These are phyloP conservation scores for Cutaneotrichosporon curvatum DNA, from an alignment of 1,284 basidiomycete species.

Conservation along the genomic window DNA sequence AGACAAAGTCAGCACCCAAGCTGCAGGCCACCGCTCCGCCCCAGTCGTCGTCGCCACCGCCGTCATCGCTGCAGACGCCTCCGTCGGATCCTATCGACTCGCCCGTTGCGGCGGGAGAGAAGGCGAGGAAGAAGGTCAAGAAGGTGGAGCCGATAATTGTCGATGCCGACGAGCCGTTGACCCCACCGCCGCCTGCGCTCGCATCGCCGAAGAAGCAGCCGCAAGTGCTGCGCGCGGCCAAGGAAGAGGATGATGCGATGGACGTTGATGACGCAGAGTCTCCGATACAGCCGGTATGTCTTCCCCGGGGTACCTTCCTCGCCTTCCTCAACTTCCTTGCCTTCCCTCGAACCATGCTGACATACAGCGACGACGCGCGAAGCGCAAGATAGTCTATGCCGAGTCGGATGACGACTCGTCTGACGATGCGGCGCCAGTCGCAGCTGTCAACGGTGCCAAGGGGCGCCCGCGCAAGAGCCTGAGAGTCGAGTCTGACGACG, in stretches of 20 bases:
- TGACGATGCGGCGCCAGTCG: neutral
- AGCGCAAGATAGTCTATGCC: slow-evolving; percentile 43
- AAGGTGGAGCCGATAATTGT: slow-evolving; percentile 4
- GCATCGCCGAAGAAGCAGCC: neutral
- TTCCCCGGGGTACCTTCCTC: too few relatives aligned
- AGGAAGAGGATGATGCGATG: slow-evolving; percentile 18
- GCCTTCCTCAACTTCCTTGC: neutral
- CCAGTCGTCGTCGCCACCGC: slow-evolving; percentile 10
- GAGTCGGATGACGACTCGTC: slow-evolving; percentile 32
- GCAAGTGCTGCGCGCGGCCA: neutral
- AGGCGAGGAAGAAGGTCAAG: slow-evolving; percentile 9
- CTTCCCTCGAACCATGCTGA: slow-evolving; percentile 2
- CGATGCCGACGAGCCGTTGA: slow-evolving; percentile 9
- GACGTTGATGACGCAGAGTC: slow-evolving; percentile 26
- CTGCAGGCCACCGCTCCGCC: slow-evolving; percentile 1
- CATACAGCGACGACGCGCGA: slow-evolving; percentile 28
- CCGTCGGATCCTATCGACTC: slow-evolving; percentile 27
- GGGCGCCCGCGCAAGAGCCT: slow-evolving; percentile 32
- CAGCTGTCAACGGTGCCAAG: neutral
- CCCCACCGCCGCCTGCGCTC: neutral
- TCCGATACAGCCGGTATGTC: slow-evolving; percentile 22
- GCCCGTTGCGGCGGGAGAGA: slow-evolving; percentile 1
- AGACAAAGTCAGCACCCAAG: slow-evolving; percentile 1
- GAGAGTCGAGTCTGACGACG: slow-evolving; percentile 32
- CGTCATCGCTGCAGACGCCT: slow-evolving; percentile 24